phyloP scores from a whole-genome alignment of 1,284 basidiomycete genomes.

The Abortiporus biennis region DNA sequence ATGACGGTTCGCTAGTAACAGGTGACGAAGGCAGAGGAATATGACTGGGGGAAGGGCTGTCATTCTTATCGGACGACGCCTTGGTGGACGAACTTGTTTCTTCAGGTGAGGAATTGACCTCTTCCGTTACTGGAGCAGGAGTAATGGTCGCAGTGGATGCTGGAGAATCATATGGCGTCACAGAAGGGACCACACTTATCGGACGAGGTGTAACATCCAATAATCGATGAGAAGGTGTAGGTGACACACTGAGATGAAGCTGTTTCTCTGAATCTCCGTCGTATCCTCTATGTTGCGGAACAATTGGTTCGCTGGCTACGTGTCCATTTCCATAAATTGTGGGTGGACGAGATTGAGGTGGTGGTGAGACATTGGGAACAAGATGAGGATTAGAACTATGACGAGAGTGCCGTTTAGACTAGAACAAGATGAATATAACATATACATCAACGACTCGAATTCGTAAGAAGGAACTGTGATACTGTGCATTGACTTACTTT shows the following conservation, averaged over 20 bases:
- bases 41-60: too few species aligned
- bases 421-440: too few species aligned
- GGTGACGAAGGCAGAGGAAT: constrained; percentile 2
- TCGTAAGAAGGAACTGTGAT: constrained; percentile 7
- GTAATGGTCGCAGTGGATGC: background rate
- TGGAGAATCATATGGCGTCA: background rate
- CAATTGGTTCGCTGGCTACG: constrained; percentile 15
- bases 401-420: constrained; percentile 71
- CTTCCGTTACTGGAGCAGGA: too few species aligned
- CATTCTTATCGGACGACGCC: too few species aligned
- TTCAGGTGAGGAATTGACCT: too few species aligned
- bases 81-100: too few species aligned
- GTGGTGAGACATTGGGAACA: constrained; percentile 26
- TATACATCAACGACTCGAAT: too few species aligned
- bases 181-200: background rate
- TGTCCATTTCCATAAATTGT: constrained; percentile 15
- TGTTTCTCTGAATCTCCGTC: constrained; percentile 7
- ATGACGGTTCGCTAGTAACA: constrained; percentile 1
- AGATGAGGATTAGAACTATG: constrained; percentile 36
- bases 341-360: constrained; percentile 18
- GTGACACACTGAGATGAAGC: constrained; percentile 7
- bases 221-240: background rate
- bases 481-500: constrained; percentile 37
- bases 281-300: constrained; percentile 11
- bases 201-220: background rate